Evolutionary conservation across 805 yeast species (phyloP).

Genomic region (Saturnispora zaruensis): DNA sequence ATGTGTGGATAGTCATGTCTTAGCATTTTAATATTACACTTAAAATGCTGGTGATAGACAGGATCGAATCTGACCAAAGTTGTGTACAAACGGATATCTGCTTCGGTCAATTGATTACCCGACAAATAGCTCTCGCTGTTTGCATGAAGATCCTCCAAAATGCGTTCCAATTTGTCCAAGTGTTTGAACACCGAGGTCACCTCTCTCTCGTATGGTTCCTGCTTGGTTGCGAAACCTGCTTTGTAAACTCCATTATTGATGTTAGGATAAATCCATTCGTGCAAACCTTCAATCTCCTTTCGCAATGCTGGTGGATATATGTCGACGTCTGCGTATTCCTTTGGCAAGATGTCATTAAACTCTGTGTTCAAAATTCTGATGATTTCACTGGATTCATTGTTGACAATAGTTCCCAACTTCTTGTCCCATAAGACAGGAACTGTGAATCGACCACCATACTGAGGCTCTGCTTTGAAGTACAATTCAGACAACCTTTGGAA

Average conservation of each 20-base stretch:
- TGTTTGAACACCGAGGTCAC: conserved; percentile 54
- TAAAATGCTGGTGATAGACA: conserved; percentile 91
- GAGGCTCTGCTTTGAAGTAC: conserved; percentile 66
- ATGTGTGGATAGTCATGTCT: conserved; percentile 70
- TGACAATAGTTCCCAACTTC: conserved; percentile 74
- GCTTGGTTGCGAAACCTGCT: conserved; percentile 79
- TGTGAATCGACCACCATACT: conserved; percentile 75
- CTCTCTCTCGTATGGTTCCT: conserved; percentile 70
- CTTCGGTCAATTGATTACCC: conserved; percentile 73
- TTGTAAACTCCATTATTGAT: conserved; percentile 93
- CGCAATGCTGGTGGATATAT: conserved; percentile 52
- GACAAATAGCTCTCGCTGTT: conserved; percentile 36
- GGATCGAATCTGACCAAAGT: conserved; percentile 89
- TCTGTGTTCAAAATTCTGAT: conserved; percentile 75
- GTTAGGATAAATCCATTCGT: conserved; percentile 73
- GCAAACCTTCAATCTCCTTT: conserved; percentile 61
- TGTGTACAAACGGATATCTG: conserved; percentile 79
- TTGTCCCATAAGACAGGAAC: conserved; percentile 94
- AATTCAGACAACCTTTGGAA: conserved; percentile 55
- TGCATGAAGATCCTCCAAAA: conserved; percentile 40
- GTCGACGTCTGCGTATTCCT: conserved; percentile 42
- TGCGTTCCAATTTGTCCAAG: conserved; percentile 60
- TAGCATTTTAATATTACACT: conserved; percentile 78
- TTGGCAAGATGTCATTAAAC: conserved; percentile 50
- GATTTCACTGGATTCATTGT: conserved; percentile 85